phyloP scores from a whole-genome alignment of 257 asterid genomes.

The Primulina tabacum region DNA sequence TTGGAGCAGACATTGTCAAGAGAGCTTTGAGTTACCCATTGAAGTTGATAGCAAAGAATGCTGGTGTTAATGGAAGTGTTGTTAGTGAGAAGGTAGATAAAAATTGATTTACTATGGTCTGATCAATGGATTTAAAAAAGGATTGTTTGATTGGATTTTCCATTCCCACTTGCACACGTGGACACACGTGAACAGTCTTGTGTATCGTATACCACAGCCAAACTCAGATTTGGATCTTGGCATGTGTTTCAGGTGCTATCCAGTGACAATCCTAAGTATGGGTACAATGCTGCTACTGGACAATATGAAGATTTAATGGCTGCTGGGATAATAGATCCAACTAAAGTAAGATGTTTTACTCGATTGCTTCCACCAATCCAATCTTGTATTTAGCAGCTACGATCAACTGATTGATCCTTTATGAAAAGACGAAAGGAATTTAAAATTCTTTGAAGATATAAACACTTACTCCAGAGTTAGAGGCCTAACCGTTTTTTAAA shows the following conservation, averaged over 20 bases:
- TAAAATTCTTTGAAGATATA: too few relatives aligned
- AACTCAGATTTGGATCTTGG: neutral
- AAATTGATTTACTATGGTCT: neutral
- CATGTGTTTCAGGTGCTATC: conserved; percentile 62
- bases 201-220: neutral
- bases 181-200: neutral
- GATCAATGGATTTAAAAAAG: neutral
- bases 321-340: conserved; percentile 96
- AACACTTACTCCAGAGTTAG: neutral
- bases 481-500: neutral
- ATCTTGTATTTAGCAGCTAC: neutral
- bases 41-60: conserved; percentile 95
- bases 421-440: too few relatives aligned
- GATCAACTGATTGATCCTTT: too few relatives aligned
- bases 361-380: neutral
- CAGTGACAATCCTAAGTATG: conserved; percentile 72
- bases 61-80: conserved; percentile 97
- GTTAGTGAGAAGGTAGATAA: conserved; percentile 86
- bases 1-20: conserved; percentile 94
- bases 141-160: neutral
- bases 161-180: neutral
- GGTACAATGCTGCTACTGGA: conserved; percentile 96
- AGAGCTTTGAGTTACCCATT: conserved; percentile 97
- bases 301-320: conserved; percentile 93
- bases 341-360: conserved; percentile 53